Conservation (phyloP, 768 basidiomycete genomes). For the Tremella yokohamensis region DNA sequence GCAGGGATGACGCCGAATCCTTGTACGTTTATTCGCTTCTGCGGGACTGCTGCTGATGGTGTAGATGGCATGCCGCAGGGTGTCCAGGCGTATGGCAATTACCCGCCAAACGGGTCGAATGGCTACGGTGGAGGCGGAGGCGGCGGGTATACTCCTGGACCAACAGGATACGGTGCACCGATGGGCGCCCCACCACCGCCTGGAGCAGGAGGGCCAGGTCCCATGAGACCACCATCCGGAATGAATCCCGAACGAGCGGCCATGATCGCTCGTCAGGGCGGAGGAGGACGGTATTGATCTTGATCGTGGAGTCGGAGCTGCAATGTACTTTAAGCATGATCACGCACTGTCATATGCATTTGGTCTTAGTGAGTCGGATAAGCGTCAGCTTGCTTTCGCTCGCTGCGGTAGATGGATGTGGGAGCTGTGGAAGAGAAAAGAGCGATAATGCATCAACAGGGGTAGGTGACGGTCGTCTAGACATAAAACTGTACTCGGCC, state of each 20-base stretch:
- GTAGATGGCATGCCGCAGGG: conserved; percentile 14
- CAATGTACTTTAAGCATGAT: too few relatives aligned
- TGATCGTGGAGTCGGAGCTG: not conserved
- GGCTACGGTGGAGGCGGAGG: not conserved
- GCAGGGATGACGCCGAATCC: conserved; percentile 31
- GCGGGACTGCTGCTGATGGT: not conserved
- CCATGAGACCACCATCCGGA: conserved; percentile 13
- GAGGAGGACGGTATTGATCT: conserved; percentile 22
- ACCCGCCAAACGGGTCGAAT: not conserved
- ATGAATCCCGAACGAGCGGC: conserved; percentile 47
- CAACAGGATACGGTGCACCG: conserved; percentile 15
- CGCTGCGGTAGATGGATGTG: not conserved
- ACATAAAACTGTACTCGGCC: too few relatives aligned
- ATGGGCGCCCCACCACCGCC: conserved; percentile 7
- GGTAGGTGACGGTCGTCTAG: too few relatives aligned
- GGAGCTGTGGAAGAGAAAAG: not conserved
- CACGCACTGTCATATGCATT: too few relatives aligned
- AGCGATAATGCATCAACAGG: too few relatives aligned
- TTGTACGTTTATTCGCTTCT: conserved; percentile 27
- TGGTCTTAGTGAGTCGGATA: not conserved
- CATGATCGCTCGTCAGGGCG: conserved; percentile 40
- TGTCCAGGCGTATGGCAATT: conserved; percentile 14
- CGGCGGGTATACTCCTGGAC: conserved; percentile 5
- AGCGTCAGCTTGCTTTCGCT: too few relatives aligned
- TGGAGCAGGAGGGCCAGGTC: conserved; percentile 10